phyloP scores from a whole-genome alignment of 352 stramenopile genomes.

The Phytophthora palmivora region DNA sequence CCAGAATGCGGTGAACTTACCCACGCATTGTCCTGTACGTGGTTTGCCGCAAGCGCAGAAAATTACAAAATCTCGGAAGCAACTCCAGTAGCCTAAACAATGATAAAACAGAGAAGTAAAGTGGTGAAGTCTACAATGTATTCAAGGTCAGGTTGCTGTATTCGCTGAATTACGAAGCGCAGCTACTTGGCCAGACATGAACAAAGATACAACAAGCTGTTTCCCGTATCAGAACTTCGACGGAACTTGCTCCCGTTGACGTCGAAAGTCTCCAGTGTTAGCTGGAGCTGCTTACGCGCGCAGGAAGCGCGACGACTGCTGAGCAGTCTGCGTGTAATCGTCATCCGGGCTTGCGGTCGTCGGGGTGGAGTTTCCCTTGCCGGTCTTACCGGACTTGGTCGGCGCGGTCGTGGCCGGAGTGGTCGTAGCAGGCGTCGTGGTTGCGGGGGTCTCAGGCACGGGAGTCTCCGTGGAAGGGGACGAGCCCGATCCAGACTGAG shows the following conservation, averaged over 20 bases:
- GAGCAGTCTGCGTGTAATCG: conserved; percentile 29
- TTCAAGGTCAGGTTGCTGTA: conserved; percentile 31
- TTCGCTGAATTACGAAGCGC: conserved; percentile 28
- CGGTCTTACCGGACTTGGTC: conserved; percentile 26
- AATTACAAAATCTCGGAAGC: conserved; percentile 28
- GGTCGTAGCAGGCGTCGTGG: conserved; percentile 18
- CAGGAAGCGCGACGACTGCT: conserved; percentile 33
- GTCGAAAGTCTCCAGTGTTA: conserved; percentile 27
- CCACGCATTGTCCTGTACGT: conserved; percentile 23
- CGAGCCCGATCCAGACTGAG: conserved; percentile 23
- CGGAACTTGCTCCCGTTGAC: conserved; percentile 40
- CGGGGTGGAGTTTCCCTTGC: conserved; percentile 17
- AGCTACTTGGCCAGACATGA: conserved; percentile 28
- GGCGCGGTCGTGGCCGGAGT: conserved; percentile 20
- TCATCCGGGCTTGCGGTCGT: conserved; percentile 29
- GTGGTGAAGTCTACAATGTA: conserved; percentile 24
- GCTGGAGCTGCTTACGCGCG: conserved; percentile 26
- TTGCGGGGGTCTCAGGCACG: conserved; percentile 13
- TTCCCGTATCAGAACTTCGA: conserved; percentile 38
- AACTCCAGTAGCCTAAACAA: conserved; percentile 9
- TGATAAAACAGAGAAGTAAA: background rate
- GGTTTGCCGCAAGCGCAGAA: conserved; percentile 26
- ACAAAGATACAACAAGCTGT: conserved; percentile 38
- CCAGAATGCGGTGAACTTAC: conserved; percentile 4
- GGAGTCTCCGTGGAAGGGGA: conserved; percentile 17